phyloP scores from a whole-genome alignment of 768 basidiomycete species.

The Saitozyma podzolica region DNA sequence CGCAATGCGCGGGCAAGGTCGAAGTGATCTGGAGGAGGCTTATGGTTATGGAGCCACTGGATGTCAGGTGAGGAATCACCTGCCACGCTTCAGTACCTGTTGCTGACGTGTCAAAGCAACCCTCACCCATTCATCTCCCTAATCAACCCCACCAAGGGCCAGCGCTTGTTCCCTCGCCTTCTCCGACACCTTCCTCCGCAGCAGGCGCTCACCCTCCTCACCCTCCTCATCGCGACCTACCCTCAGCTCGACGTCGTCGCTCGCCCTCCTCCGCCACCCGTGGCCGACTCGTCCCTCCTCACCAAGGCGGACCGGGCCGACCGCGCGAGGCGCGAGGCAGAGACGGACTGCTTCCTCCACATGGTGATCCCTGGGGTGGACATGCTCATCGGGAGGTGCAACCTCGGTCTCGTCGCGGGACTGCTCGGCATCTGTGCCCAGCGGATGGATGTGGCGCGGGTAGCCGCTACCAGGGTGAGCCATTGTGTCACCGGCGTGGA shows the following conservation, averaged over 20 bases:
- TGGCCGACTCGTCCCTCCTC: constrained; percentile 56
- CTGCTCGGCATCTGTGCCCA: constrained; percentile 79
- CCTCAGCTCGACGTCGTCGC: constrained; percentile 87
- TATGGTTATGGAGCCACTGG: constrained; percentile 84
- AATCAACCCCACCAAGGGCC: constrained; percentile 83
- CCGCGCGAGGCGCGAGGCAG: constrained; percentile 63
- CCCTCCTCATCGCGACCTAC: constrained; percentile 91
- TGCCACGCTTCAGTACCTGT: neutral
- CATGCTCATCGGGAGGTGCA: constrained; percentile 74
- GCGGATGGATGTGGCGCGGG: constrained; percentile 68
- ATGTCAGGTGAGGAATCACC: constrained; percentile 68
- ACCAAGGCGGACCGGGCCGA: constrained; percentile 48
- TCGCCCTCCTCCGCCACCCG: constrained; percentile 68
- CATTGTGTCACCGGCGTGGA: neutral
- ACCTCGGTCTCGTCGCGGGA: constrained; percentile 78
- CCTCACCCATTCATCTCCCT: constrained; percentile 97
- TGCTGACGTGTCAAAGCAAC: constrained; percentile 59
- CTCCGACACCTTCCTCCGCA: constrained; percentile 76
- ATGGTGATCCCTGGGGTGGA: constrained; percentile 84
- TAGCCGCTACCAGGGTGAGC: constrained; percentile 78
- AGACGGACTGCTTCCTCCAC: constrained; percentile 84
- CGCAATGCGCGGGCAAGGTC: constrained; percentile 52
- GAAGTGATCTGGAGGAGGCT: constrained; percentile 77
- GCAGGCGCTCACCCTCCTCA: constrained; percentile 81
- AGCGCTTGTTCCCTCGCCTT: constrained; percentile 83